Evolutionary conservation across 1,284 basidiomycete species (phyloP).

Genomic region (Pholiota adiposa): DNA sequence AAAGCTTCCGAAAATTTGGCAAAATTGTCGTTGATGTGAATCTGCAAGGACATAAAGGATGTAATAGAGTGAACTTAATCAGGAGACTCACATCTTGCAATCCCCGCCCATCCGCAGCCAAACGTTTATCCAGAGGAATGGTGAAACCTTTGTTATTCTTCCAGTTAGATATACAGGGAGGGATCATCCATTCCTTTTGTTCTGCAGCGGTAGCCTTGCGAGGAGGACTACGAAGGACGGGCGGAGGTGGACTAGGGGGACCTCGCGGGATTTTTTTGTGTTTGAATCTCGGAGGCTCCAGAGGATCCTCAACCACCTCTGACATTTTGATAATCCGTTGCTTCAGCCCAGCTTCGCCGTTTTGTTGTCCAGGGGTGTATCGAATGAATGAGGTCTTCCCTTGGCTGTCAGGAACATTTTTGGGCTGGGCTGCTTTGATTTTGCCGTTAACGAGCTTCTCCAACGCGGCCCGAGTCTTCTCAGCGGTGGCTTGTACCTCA

Average conservation of each 20-base stretch:
- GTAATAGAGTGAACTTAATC: background rate
- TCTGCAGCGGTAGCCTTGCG: conserved; percentile 95
- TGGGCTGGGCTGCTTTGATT: conserved; percentile 96
- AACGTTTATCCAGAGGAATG: conserved; percentile 96
- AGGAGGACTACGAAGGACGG: conserved; percentile 95
- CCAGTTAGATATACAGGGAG: conserved; percentile 99
- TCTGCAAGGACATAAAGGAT: conserved; percentile 47
- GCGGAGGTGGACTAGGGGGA: conserved; percentile 94
- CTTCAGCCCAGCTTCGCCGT: conserved; percentile 70
- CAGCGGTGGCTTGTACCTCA: conserved; percentile 86
- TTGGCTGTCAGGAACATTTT: conserved; percentile 79
- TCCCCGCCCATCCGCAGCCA: conserved; percentile 96
- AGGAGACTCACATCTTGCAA: conserved; percentile 87
- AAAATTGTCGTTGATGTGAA: conserved; percentile 99
- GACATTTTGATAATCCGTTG: conserved; percentile 99
- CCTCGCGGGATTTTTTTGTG: conserved; percentile 98
- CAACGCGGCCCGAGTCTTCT: conserved; percentile 88
- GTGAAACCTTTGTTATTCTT: conserved; percentile 99
- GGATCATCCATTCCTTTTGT: conserved; percentile 99
- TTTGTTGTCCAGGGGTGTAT: conserved; percentile 93
- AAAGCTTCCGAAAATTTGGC: conserved; percentile 98
- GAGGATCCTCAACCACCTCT: conserved; percentile 94
- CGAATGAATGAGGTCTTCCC: conserved; percentile 89
- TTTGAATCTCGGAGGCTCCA: conserved; percentile 97
- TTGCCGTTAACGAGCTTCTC: conserved; percentile 95